Conservation (phyloP, 805 yeast genomes). For the Lipomyces yamadae region DNA sequence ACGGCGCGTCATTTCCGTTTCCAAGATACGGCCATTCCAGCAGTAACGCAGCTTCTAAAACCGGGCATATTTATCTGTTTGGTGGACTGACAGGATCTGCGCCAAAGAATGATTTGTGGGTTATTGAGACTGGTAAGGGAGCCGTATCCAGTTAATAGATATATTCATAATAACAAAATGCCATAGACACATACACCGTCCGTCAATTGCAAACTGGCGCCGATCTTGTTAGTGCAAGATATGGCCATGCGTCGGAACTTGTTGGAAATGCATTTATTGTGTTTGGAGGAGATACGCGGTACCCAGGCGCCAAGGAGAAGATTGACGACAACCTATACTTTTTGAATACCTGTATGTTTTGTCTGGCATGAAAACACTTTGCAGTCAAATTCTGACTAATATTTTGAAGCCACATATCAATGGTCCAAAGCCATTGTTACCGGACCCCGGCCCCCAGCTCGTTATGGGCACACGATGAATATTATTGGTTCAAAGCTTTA, state of each 20-base stretch:
- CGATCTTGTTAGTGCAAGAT: slow-evolving; percentile 91
- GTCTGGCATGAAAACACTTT: background rate
- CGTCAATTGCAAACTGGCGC: slow-evolving; percentile 49
- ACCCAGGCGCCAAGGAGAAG: slow-evolving; percentile 43
- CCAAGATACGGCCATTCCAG: slow-evolving; percentile 89
- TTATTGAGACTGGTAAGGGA: slow-evolving; percentile 60
- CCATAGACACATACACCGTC: slow-evolving; percentile 45
- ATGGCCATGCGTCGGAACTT: slow-evolving; percentile 89
- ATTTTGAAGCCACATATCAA: slow-evolving; percentile 57
- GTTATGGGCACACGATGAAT: slow-evolving; percentile 93
- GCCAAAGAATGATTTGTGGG: slow-evolving; percentile 95
- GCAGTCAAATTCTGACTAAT: background rate
- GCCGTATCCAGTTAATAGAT: slow-evolving; percentile 36
- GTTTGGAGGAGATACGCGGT: slow-evolving; percentile 94
- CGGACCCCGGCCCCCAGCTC: slow-evolving; percentile 81
- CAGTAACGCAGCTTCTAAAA: slow-evolving; percentile 73
- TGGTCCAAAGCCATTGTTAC: slow-evolving; percentile 80
- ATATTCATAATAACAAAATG: slow-evolving; percentile 1
- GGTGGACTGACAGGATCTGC: slow-evolving; percentile 89
- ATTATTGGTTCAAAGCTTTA: slow-evolving; percentile 68
- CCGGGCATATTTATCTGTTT: slow-evolving; percentile 83
- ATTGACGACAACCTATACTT: slow-evolving; percentile 90
- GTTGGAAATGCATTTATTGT: slow-evolving; percentile 95
- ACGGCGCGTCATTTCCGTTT: slow-evolving; percentile 58
- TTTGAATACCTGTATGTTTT: slow-evolving; percentile 59